Evolutionary conservation across 2,329 filamentous ascomycete genomes (phyloP), one percentile per base, ranked within the genome.

Genomic region (Xylaria sp.): DNA sequence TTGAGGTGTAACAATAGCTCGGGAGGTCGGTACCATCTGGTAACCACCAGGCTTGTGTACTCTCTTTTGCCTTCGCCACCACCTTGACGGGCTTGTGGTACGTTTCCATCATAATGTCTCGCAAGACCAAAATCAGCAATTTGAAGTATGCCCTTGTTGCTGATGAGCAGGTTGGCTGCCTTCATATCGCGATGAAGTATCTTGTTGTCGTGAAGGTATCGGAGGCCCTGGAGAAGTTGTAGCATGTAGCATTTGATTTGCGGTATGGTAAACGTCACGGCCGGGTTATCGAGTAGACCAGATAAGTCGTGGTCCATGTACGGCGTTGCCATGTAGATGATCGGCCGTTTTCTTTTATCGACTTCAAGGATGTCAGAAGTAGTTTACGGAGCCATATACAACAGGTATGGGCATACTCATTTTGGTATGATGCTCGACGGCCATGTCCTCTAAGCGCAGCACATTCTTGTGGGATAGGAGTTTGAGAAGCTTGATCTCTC

Each of bases 251-350:
- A 99, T 81, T 99, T 99, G 81, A 98, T 97, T 79, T 98, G 94
- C 4, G 93, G 87, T 77, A 94, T 91, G 58, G 92, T 92, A 76
- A 99, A 95, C 48, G 88, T 88, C 46, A 99, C 94, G 6, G 91
- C 90, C 10, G 95, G 95, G 76, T 99, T 99, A 80, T 98, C 96
- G 75, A 99, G 89, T 36, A 99, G 88, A 53, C 96, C 96, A 9
- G 95, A 97, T n/a, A 99, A 87, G 81, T 99, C 96, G 81, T 99
- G 96, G 75, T 98, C 94, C 94, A 98, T 97, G 80, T 99, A 99
- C 6, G 95, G 96, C 53, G 91, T 97, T 60, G 97, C 95, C 96
- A 99, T 99, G 82, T 98, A 98, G 85, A 99, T 94, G 74, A 94
- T 94, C 3, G 91, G 90, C 68, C 91, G 89, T 80, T 93, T 94